Percentiles rank a stretch among this genome's conserved stretches.
These are phyloP conservation scores for Thuja plicata DNA, from an alignment of 83 land plant genomes.

Conservation along the genomic window DNA sequence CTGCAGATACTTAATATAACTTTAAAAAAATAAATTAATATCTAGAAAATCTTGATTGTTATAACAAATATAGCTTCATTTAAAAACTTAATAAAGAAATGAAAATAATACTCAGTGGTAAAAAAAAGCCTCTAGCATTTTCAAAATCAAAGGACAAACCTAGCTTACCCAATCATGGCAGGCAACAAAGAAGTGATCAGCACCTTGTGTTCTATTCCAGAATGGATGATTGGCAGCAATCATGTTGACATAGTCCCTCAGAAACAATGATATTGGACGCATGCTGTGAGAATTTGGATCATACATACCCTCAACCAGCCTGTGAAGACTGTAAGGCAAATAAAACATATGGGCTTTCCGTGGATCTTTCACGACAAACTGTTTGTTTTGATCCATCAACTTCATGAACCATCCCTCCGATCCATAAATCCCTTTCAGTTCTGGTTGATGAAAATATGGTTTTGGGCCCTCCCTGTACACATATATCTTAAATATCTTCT, in stretches of 20 bases:
- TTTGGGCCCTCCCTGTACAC: constrained; percentile 73
- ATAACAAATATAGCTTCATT: neutral
- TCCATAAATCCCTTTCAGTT: constrained; percentile 85
- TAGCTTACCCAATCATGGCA: constrained; percentile 96
- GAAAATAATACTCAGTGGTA: neutral
- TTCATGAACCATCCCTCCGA: constrained; percentile 97
- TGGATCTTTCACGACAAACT: constrained; percentile 60
- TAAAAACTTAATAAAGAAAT: neutral
- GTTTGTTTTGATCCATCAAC: constrained; percentile 52
- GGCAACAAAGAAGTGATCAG: constrained; percentile 93
- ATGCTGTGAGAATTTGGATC: constrained; percentile 56
- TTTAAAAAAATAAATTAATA: neutral
- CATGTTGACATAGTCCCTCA: constrained; percentile 71
- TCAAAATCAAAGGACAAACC: neutral
- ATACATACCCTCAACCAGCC: constrained; percentile 45
- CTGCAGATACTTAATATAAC: neutral
- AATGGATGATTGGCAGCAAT: constrained; percentile 81
- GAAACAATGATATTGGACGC: constrained; percentile 45
- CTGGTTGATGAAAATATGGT: constrained; percentile 76
- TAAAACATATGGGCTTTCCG: constrained; percentile 73
- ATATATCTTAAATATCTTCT: constrained; percentile 72
- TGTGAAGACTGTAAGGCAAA: constrained; percentile 59
- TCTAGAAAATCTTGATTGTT: neutral
- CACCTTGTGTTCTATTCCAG: constrained; percentile 86
- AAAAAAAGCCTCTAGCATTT: neutral